A percentile compares a stretch with the other conserved stretches of the same genome.
phyloP scores from a whole-genome alignment of 352 stramenopile genomes.

The Globisporangium paddicum region DNA sequence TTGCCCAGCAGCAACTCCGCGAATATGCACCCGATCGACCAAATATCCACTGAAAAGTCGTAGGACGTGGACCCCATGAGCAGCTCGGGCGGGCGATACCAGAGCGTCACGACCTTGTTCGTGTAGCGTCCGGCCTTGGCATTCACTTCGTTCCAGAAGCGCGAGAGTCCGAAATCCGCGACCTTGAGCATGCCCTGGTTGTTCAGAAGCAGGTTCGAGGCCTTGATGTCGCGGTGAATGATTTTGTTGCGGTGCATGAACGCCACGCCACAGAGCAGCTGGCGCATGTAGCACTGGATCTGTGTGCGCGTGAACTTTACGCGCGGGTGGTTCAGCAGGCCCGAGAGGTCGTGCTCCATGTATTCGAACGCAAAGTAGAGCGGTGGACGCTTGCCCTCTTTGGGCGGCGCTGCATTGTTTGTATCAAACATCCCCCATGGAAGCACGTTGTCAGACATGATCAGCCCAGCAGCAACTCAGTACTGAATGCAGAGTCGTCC shows the following conservation, averaged over 20 bases:
- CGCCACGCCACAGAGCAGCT: slow-evolving; percentile 71
- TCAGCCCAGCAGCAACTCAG: not conserved
- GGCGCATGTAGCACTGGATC: slow-evolving; percentile 87
- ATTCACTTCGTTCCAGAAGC: slow-evolving; percentile 85
- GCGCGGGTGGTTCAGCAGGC: slow-evolving; percentile 74
- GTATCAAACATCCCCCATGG: not conserved
- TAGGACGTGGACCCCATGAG: slow-evolving; percentile 91
- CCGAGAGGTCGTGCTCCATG: slow-evolving; percentile 83
- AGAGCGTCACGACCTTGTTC: slow-evolving; percentile 95
- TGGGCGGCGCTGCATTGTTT: slow-evolving; percentile 43
- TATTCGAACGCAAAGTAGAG: slow-evolving; percentile 88
- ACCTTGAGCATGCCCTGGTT: slow-evolving; percentile 85
- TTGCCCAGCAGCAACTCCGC: slow-evolving; percentile 73
- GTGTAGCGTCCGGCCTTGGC: slow-evolving; percentile 84
- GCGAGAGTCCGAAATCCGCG: slow-evolving; percentile 75
- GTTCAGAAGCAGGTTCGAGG: slow-evolving; percentile 81
- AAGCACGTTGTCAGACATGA: slow-evolving; percentile 2
- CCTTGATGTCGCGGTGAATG: slow-evolving; percentile 85
- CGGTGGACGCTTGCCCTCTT: slow-evolving; percentile 79
- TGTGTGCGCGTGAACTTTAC: slow-evolving; percentile 83
- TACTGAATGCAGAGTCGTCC: not conserved
- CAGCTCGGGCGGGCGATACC: slow-evolving; percentile 93
- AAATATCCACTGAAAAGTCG: slow-evolving; percentile 92
- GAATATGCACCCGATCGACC: slow-evolving; percentile 91
- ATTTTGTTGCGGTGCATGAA: slow-evolving; percentile 90